Base-by-base conservation (phyloP, 2,329 filamentous ascomycete genomes). In the Aspergillus quadrilineatus region DNA sequence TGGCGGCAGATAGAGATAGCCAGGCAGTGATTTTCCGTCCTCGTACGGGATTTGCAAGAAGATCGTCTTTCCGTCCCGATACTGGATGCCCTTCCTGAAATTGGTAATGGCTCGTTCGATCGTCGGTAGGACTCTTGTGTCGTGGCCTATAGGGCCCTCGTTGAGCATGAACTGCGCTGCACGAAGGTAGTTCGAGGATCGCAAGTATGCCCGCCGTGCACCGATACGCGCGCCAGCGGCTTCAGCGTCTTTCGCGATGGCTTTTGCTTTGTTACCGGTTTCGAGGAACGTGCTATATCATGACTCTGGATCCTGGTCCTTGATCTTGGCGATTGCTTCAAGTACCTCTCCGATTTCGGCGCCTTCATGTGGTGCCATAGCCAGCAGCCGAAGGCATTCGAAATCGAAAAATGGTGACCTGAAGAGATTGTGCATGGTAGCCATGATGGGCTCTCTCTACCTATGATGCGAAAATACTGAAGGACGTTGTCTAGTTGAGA, bases 111-210 rank as follows among this genome's bases (percentile, higher is more conserved):
- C 43, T 6, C 12, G 8, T 15, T 8, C 28, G 26, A 30, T 7
- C 12, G 12, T 45, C 22, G 10, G 10, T n/a, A 30, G n/a, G 9
- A n/a, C 26, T 4, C 26, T 2, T 22, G 5, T 29, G 26, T 29
- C 26, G 2, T 17, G 14, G 71, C 65, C 4, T 59, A 49, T 54
- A 29, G 60, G 55, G 28, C 42, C 39, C 6, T 46, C 36, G 44
- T 61, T 60, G 30, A 69, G 60, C 62, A 76, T 69, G 65, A 69
- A 77, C 15, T 65, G 62, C 47, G 64, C 67, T 14, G 75, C 71
- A 4, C 76, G 56, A 77, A 80, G 60, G 55, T 78, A 80, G 61
- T 77, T 79, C 57, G 68, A 66, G 0, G 77, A 67, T 0, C 78
- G 70, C 3, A 81, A 60, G 46, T 70, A 78, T 1, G 69, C 77